These are phyloP conservation scores for Pyrus pyrifolia DNA, from an alignment of 306 rosid species.

Conservation along the genomic window DNA sequence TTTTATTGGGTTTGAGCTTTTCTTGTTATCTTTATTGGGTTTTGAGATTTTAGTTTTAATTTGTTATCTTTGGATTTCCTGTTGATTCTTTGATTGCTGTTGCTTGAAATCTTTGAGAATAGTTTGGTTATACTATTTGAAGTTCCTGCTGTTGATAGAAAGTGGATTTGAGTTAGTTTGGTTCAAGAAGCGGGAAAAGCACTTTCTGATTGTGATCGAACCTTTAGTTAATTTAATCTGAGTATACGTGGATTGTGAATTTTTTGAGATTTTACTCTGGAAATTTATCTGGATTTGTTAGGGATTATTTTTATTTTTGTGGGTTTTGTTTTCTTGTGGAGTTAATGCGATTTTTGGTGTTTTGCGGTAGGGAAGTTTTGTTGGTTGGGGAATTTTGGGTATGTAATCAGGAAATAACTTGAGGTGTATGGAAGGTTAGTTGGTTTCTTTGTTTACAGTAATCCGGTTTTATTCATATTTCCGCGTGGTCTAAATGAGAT, in stretches of 20 bases:
- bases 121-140: background rate
- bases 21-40: background rate
- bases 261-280: background rate
- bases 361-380: background rate
- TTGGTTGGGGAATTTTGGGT: background rate
- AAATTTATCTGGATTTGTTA: background rate
- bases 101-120: background rate
- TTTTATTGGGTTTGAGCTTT: slow-evolving; percentile 1
- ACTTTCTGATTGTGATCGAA: background rate
- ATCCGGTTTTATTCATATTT: background rate
- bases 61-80: background rate
- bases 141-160: background rate
- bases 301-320: background rate
- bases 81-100: background rate
- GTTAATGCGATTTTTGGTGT: background rate
- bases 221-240: background rate
- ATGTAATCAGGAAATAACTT: background rate
- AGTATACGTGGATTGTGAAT: slow-evolving; percentile 5
- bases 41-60: too few species aligned
- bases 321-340: background rate
- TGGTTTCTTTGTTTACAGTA: background rate
- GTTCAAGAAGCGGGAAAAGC: slow-evolving; percentile 3
- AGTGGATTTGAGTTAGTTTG: background rate
- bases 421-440: background rate
- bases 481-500: background rate